A percentile compares a stretch with the other conserved stretches of the same genome.
phyloP scores from a whole-genome alignment of 805 yeast genomes.

The Metschnikowia arizonensis region DNA sequence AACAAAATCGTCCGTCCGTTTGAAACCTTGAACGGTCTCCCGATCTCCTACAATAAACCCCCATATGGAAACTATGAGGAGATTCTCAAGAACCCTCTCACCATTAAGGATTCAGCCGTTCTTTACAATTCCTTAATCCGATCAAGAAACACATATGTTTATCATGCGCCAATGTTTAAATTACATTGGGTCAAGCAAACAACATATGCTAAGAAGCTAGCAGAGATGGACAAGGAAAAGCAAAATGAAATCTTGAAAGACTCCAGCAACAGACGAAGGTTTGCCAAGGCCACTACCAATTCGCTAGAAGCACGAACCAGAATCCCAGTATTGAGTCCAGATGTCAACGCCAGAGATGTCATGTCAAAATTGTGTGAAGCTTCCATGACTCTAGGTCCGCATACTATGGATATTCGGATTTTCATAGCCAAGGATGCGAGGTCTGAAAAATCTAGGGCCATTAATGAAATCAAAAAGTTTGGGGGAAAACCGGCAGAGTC shows the following conservation, averaged over 20 bases:
- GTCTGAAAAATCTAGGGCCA: constrained; percentile 45
- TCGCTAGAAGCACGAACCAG: constrained; percentile 21
- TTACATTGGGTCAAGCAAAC: constrained; percentile 77
- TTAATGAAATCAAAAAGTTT: constrained; percentile 19
- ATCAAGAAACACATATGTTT: constrained; percentile 57
- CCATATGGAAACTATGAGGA: constrained; percentile 49
- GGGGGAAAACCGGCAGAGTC: constrained; percentile 5
- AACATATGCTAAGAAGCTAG: constrained; percentile 45
- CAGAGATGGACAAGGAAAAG: constrained; percentile 31
- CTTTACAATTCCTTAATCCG: constrained; percentile 65
- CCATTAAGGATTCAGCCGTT: constrained; percentile 69
- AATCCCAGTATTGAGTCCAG: constrained; percentile 34
- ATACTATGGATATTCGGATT: constrained; percentile 66
- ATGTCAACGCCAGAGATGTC: constrained; percentile 64
- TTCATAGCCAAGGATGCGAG: constrained; percentile 84
- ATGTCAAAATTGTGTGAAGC: constrained; percentile 89
- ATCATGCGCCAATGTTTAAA: constrained; percentile 68
- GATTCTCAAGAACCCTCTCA: constrained; percentile 59
- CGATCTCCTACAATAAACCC: constrained; percentile 62
- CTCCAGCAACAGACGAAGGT: constrained; percentile 15
- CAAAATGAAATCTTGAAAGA: constrained; percentile 18
- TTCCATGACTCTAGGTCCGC: constrained; percentile 73
- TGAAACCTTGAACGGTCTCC: constrained; percentile 59
- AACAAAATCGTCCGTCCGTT: constrained; percentile 53
- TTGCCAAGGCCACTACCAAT: constrained; percentile 19